Evolutionary conservation across 306 rosid genomes (phyloP).

Genomic region (Corylus heterophylla): DNA sequence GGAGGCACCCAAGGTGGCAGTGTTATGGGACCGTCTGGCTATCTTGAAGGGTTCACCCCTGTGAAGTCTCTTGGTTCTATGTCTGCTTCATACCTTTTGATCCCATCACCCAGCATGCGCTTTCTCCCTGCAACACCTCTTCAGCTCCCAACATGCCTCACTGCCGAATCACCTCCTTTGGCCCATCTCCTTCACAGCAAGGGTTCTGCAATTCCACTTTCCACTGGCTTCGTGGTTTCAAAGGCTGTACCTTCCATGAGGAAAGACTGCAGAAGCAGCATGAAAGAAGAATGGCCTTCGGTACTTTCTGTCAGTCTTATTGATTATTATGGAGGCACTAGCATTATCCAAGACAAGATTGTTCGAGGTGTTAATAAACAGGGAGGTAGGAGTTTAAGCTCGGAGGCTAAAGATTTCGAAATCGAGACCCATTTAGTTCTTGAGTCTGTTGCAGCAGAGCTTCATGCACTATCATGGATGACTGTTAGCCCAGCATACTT

Average conservation of each 20-base stretch:
- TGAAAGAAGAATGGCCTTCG: slow-evolving; percentile 96
- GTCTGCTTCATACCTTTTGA: slow-evolving; percentile 74
- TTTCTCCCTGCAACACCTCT: slow-evolving; percentile 89
- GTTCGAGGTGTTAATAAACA: slow-evolving; percentile 61
- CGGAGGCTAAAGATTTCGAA: slow-evolving; percentile 78
- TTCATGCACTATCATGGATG: slow-evolving; percentile 97
- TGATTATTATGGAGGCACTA: slow-evolving; percentile 83
- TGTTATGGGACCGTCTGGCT: slow-evolving; percentile 46
- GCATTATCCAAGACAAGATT: slow-evolving; percentile 64
- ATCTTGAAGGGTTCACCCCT: slow-evolving; percentile 92
- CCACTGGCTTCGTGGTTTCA: slow-evolving; percentile 89
- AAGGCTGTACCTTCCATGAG: slow-evolving; percentile 93
- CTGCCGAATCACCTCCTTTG: slow-evolving; percentile 96
- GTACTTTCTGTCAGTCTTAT: slow-evolving; percentile 82
- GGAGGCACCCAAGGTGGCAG: slow-evolving; percentile 55
- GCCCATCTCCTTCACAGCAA: slow-evolving; percentile 99
- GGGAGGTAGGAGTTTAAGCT: slow-evolving; percentile 61
- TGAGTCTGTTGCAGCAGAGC: slow-evolving; percentile 89
- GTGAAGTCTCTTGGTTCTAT: slow-evolving; percentile 93
- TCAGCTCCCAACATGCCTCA: slow-evolving; percentile 96
- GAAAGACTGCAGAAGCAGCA: slow-evolving; percentile 67
- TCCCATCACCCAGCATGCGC: slow-evolving; percentile 97
- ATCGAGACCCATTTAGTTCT: slow-evolving; percentile 76
- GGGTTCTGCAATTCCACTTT: slow-evolving; percentile 91
- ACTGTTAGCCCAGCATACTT: slow-evolving; percentile 88